Evolutionary conservation across 805 yeast species (phyloP).

Genomic region (Saccharomyces mikatae): DNA sequence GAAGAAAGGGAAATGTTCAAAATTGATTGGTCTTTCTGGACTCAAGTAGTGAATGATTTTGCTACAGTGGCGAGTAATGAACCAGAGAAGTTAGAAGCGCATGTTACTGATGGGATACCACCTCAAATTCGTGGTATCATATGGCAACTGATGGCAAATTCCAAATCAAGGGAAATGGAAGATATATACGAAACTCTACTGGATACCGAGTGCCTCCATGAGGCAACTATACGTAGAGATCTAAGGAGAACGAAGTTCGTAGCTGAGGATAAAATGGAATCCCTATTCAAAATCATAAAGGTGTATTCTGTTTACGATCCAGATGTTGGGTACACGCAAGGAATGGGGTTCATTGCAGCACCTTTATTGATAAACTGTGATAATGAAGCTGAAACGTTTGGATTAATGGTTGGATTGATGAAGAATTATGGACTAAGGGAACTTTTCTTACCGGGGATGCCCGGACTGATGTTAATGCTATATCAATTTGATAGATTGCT

Average conservation of each 20-base stretch:
- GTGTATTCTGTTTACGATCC: slow-evolving; percentile 81
- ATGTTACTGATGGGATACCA: slow-evolving; percentile 75
- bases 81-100: slow-evolving; percentile 49
- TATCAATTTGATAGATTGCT: slow-evolving; percentile 86
- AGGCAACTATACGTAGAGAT: slow-evolving; percentile 72
- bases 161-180: slow-evolving; percentile 50
- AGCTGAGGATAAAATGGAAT: slow-evolving; percentile 49
- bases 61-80: slow-evolving; percentile 54
- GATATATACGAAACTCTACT: slow-evolving; percentile 32
- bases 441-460: slow-evolving; percentile 82
- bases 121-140: slow-evolving; percentile 76
- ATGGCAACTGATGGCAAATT: slow-evolving; percentile 83
- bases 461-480: slow-evolving; percentile 74
- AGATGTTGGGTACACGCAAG: slow-evolving; percentile 96
- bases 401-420: slow-evolving; percentile 75
- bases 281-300: slow-evolving; percentile 66
- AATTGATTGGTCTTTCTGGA: slow-evolving; percentile 85
- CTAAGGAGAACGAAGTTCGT: slow-evolving; percentile 79
- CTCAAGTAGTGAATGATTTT: slow-evolving; percentile 70
- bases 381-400: slow-evolving; percentile 73
- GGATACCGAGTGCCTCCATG: slow-evolving; percentile 56
- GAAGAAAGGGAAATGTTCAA: slow-evolving; percentile 20
- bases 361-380: slow-evolving; percentile 70
- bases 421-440: slow-evolving; percentile 72
- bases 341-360: slow-evolving; percentile 89